Conservation (phyloP, 164 flowering plant species). For the Vitis labrusca region DNA sequence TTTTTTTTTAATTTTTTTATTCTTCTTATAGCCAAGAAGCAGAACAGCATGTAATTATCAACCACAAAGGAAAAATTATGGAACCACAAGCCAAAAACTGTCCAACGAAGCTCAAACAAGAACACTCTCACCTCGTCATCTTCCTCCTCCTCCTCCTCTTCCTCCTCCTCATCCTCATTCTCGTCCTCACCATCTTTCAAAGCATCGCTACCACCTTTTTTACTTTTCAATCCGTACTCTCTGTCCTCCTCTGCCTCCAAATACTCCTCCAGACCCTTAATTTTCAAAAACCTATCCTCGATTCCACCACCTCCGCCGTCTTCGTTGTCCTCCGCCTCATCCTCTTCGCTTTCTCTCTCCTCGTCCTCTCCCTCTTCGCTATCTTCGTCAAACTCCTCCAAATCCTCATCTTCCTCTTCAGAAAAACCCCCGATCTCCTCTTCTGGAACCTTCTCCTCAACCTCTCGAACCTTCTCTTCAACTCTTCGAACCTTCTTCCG, state of each 20-base stretch:
- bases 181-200: conserved; percentile 38
- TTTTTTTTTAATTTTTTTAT: too few species aligned
- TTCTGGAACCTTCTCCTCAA: background rate
- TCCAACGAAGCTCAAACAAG: background rate
- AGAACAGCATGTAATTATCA: too few species aligned
- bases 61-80: too few species aligned
- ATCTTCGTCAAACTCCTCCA: conserved; percentile 12
- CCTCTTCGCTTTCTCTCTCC: conserved; percentile 22
- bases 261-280: conserved; percentile 70
- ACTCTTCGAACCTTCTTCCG: conserved; percentile 1
- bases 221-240: conserved; percentile 49
- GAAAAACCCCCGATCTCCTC: conserved; percentile 9
- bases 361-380: conserved; percentile 13
- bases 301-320: conserved; percentile 34
- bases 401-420: conserved; percentile 17
- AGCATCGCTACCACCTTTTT: background rate
- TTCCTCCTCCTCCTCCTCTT: conserved; percentile 17
- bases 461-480: background rate
- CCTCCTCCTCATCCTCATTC: conserved; percentile 26
- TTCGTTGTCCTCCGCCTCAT: conserved; percentile 17
- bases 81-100: too few species aligned
- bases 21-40: too few species aligned
- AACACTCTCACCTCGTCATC: conserved; percentile 42
- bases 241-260: conserved; percentile 67
- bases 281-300: conserved; percentile 76